Evolutionary conservation across 2,329 filamentous ascomycete genomes (phyloP).

Genomic region (Parascedosporium putredinis): DNA sequence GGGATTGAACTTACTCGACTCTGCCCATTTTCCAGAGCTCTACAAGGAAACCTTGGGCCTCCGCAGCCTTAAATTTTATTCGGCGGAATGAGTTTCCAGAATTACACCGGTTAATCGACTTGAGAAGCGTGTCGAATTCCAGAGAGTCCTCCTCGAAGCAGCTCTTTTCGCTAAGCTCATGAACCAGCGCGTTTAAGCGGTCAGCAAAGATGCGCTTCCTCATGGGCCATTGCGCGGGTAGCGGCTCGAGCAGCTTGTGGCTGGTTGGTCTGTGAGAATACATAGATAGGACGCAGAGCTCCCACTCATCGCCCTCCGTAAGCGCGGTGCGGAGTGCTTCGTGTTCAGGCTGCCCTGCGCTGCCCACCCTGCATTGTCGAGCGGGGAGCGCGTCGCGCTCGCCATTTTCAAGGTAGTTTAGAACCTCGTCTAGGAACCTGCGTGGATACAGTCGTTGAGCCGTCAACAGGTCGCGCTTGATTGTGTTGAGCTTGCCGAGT

Average conservation of each 20-base stretch:
- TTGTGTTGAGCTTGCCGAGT: conserved; percentile 13
- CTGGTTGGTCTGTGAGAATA: conserved; percentile 14
- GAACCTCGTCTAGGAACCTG: conserved; percentile 17
- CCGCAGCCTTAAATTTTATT: neutral
- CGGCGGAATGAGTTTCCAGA: conserved; percentile 8
- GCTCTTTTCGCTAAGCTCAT: conserved; percentile 9
- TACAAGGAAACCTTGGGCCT: neutral
- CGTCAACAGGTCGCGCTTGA: conserved; percentile 16
- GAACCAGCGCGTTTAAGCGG: conserved; percentile 16
- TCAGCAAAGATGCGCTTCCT: conserved; percentile 14
- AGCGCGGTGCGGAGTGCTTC: no score
- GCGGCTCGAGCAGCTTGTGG: neutral
- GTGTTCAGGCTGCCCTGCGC: no score
- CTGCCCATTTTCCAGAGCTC: neutral
- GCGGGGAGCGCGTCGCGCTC: neutral
- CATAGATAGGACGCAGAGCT: conserved; percentile 23
- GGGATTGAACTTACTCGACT: neutral
- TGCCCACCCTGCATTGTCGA: no score
- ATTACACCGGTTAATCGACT: conserved; percentile 15
- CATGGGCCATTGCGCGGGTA: conserved; percentile 3
- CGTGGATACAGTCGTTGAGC: conserved; percentile 17
- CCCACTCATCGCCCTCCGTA: conserved; percentile 12
- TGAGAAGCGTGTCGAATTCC: conserved; percentile 14
- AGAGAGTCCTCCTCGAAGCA: conserved; percentile 12
- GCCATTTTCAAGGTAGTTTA: conserved; percentile 11